Conservation (phyloP, 768 basidiomycete species). For the Xerocomellus chrysenteron region DNA sequence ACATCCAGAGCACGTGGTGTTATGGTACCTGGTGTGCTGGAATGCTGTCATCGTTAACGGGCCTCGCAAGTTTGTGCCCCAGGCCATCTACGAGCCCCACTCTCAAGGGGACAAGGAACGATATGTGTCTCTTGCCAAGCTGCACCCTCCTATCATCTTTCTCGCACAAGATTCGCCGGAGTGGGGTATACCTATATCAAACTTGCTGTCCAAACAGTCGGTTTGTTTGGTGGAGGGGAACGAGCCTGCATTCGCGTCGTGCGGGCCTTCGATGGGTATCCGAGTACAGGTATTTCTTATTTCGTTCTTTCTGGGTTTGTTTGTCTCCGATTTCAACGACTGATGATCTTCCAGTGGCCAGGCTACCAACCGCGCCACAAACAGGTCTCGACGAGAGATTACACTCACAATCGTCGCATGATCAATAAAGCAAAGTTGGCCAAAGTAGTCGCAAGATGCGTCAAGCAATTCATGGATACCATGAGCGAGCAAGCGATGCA, state of each 20-base stretch:
- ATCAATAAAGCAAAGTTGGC: conserved; percentile 69
- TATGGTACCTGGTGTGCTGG: not conserved
- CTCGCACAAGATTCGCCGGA: conserved; percentile 48
- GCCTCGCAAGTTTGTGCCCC: conserved; percentile 55
- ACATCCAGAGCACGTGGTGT: not conserved
- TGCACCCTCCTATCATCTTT: conserved; percentile 64
- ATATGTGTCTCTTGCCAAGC: conserved; percentile 63
- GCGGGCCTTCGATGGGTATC: conserved; percentile 72
- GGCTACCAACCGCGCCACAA: conserved; percentile 69
- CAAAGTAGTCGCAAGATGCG: conserved; percentile 67
- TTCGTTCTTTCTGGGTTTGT: not conserved
- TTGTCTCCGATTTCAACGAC: not conserved
- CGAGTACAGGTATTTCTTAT: conserved; percentile 52
- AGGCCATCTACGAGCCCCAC: conserved; percentile 67
- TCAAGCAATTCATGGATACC: conserved; percentile 25
- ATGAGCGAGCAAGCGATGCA: conserved; percentile 8
- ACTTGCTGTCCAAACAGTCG: conserved; percentile 56
- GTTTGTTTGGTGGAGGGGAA: conserved; percentile 51
- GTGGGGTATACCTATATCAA: conserved; percentile 57
- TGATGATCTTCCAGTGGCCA: conserved; percentile 55
- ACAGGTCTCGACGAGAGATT: conserved; percentile 72
- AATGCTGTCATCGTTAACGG: conserved; percentile 22
- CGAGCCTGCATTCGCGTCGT: conserved; percentile 59
- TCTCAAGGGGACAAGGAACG: conserved; percentile 68
- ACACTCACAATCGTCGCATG: conserved; percentile 62